A percentile compares a stretch with the other conserved stretches of the same genome.
phyloP scores from a whole-genome alignment of 371 early-diverging fungal genomes.

The Phascolomyces articulosus region DNA sequence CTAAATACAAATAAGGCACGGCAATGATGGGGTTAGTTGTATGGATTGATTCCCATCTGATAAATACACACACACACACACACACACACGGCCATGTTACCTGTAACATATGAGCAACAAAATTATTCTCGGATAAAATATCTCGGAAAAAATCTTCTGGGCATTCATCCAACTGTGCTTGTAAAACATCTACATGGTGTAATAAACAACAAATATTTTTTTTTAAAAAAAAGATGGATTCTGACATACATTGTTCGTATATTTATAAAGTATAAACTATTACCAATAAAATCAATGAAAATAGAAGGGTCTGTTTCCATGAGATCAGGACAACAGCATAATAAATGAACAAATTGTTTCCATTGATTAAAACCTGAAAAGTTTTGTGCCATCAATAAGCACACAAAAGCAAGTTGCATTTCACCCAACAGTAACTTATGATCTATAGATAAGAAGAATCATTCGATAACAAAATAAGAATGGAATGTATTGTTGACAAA shows the following conservation, averaged over 20 bases:
- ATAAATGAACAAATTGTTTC: slow-evolving; percentile 78
- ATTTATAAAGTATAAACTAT: neutral
- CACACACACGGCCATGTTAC: slow-evolving; percentile 17
- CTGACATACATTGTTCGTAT: neutral
- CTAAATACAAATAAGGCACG: no score
- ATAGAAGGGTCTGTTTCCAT: slow-evolving; percentile 44
- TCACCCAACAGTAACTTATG: slow-evolving; percentile 71
- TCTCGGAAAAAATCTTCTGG: slow-evolving; percentile 83
- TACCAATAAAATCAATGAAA: slow-evolving; percentile 67
- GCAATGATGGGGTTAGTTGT: no score
- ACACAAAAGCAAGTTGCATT: slow-evolving; percentile 79
- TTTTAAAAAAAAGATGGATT: no score
- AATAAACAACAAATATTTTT: neutral
- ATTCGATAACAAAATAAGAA: no score
- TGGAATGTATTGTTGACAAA: no score
- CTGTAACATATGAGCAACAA: slow-evolving; percentile 59
- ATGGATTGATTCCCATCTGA: neutral
- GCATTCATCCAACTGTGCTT: slow-evolving; percentile 74
- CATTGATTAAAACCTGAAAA: slow-evolving; percentile 90
- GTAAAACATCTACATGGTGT: slow-evolving; percentile 46
- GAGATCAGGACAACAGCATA: slow-evolving; percentile 69
- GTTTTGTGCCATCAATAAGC: slow-evolving; percentile 83
- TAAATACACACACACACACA: neutral
- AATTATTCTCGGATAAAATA: slow-evolving; percentile 74
- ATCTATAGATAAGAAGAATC: no score